Base-by-base conservation (phyloP, 805 yeast genomes). In the Alloascoidea hylecoeti region DNA sequence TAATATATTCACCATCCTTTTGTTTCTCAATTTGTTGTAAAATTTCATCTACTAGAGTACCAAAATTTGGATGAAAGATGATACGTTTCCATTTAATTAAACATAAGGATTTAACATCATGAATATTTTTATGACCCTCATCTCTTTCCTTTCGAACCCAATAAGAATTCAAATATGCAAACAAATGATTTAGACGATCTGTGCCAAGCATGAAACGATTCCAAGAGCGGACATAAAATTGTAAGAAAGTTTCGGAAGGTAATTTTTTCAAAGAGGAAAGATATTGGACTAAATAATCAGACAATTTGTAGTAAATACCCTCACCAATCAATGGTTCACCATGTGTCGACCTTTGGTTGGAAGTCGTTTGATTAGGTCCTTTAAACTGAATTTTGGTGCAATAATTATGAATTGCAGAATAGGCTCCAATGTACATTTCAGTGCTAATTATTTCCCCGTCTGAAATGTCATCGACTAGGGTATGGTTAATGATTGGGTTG, bases 61-160 rank as follows among this genome's bases (percentile, higher is more conserved):
- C 68, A 35, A 74, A 66, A 50, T 85, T 72, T 17, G 72, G 69
- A 44, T 70, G 69, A 56, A 92, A 89, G 72, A 92, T 70, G 42
- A 75, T 72, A 42, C 75, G 74, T 51, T 81, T 78, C 99, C 99
- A 92, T 36, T 83, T 78, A 46, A 86, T 67, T 38, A 89, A 63
- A 38, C 95, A 81, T 45, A 92, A 64, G 3, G 96, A 85, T 53
- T 86, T 78, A 16, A 94, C 94, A 57, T 92, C 98, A 56, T 76
- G 85, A 35, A 92, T 77, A 50, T 84, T 86, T 45, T 86, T 70
- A 50, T 84, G 74, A 14, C 96, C 96, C 54, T 89, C 96, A 34
- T 85, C 80, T 51, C 97, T 71, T 58, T 89, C 97, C 52, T 94
- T 88, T 48, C 81, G 82, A 34, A 94, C 96, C 98, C 98, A 92